Base-by-base conservation (phyloP, 345 rosid genomes). In the Dovyalis caffra region DNA sequence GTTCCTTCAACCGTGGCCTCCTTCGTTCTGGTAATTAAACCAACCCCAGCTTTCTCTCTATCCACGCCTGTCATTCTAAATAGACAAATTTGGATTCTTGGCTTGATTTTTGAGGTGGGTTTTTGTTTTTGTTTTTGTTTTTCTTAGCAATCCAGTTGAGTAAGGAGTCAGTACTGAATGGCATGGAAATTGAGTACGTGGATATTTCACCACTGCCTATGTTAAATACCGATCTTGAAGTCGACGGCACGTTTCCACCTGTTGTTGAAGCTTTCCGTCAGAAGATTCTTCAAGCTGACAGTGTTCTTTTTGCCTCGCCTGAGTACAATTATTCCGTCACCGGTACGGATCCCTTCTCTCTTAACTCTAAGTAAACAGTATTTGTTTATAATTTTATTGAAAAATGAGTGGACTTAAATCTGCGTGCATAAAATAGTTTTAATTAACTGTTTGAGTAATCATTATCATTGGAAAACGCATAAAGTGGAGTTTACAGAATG, bases 261-360 rank as follows among this genome's bases (percentile, higher is more conserved):
- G 86, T 8, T 0, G 91, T 93, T 49, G 92, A 91, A 75, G 92
- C 85, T 81, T 84, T 93, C 80, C 89, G 95, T 16, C 83, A 72
- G 66, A 86, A 88, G 82, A 88, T 93, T 40, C 85, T 80, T 15
- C 72, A 75, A 26, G 92, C 97, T 31, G 98, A 90, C 56, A 76
- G 90, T 82, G 31, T 85, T 23, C 86, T 93, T n/a, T 91, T 91
- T n/a, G 97, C 97, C 69, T 93, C 89, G 0, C 97, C 95, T 1
- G 97, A 93, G 83, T 90, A 91, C 74, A 93, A 90, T 53, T 91
- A 63, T 84, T 91, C 98, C 26, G 75, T 91, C 31, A 62, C 93
- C 34, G 89, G 96, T 91, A 85, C 68, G 7, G 21, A 61, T 6
- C 20, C 18, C 11, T 23, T 37, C 21, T 5, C 14, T 40, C 6